Evolutionary conservation across 345 rosid species (phyloP).

Genomic region (Raphanus sativus): DNA sequence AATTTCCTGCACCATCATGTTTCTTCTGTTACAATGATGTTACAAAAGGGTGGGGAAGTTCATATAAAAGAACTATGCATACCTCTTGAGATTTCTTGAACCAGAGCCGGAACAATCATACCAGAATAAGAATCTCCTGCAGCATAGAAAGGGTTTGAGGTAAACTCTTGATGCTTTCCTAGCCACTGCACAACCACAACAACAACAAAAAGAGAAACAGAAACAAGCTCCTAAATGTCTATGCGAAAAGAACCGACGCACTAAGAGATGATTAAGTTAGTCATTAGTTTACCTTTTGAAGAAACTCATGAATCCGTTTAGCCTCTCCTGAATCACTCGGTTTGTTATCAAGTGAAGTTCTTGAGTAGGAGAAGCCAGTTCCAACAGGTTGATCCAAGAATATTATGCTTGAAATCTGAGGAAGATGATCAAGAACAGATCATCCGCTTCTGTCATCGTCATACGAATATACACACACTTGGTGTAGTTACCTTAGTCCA

Average conservation of each 20-base stretch:
- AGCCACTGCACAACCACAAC: neutral
- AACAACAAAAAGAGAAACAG: too few relatives aligned
- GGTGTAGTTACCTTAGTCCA: neutral
- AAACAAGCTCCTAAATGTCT: neutral
- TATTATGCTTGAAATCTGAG: too few relatives aligned
- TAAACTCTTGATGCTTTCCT: slow-evolving; percentile 51
- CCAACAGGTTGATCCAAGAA: too few relatives aligned
- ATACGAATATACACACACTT: neutral
- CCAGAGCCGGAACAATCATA: neutral
- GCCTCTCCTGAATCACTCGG: too few relatives aligned
- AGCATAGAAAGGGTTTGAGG: slow-evolving; percentile 49
- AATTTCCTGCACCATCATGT: slow-evolving; percentile 50
- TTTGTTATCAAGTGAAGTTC: too few relatives aligned
- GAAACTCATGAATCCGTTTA: too few relatives aligned
- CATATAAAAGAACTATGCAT: neutral
- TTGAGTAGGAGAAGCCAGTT: too few relatives aligned
- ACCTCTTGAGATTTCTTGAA: neutral
- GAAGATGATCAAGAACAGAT: too few relatives aligned
- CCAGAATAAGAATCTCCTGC: slow-evolving; percentile 42
- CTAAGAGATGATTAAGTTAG: too few relatives aligned
- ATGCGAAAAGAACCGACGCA: neutral
- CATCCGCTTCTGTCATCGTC: too few relatives aligned
- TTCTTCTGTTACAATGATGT: neutral
- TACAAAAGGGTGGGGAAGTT: neutral
- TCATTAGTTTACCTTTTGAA: too few relatives aligned